Evolutionary conservation across 2,329 filamentous ascomycete species (phyloP).

Genomic region (Ceratocystis destructans): DNA sequence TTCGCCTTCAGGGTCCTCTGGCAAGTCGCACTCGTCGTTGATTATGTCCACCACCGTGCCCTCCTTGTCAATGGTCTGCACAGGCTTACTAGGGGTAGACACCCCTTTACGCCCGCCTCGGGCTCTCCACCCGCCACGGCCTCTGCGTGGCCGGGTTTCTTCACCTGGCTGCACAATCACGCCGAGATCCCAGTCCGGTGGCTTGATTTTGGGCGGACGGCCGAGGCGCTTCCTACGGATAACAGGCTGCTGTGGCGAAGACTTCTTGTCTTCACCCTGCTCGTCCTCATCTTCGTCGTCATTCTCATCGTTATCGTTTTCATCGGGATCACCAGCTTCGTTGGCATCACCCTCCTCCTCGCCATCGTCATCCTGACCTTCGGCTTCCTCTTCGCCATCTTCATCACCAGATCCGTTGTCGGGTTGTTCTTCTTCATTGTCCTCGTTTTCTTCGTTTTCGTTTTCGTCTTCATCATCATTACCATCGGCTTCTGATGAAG

Average conservation of each 20-base stretch:
- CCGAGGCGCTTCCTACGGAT: constrained; percentile 68
- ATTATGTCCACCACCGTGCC: constrained; percentile 83
- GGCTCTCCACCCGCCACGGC: constrained; percentile 57
- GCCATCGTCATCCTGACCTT: constrained; percentile 17
- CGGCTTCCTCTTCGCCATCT: constrained; percentile 15
- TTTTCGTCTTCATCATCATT: constrained; percentile 15
- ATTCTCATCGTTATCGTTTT: constrained; percentile 37
- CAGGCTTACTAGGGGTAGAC: constrained; percentile 59
- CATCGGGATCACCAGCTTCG: constrained; percentile 30
- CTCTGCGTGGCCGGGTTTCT: constrained; percentile 45
- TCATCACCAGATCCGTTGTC: constrained; percentile 7
- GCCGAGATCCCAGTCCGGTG: constrained; percentile 61
- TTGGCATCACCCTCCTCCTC: constrained; percentile 18
- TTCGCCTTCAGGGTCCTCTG: constrained; percentile 78
- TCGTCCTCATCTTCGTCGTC: constrained; percentile 30
- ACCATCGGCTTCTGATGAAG: constrained; percentile 22
- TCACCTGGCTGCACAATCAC: constrained; percentile 40
- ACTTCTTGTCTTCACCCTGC: constrained; percentile 27
- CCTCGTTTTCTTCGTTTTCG: constrained; percentile 1
- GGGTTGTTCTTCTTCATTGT: constrained; percentile 9
- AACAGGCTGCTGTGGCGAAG: constrained; percentile 40
- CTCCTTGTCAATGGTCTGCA: constrained; percentile 83
- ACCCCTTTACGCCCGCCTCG: constrained; percentile 54
- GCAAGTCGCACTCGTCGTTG: constrained; percentile 80
- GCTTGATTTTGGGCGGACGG: constrained; percentile 71